Base-by-base conservation (phyloP, 768 basidiomycete genomes). In the Russula compacta region DNA sequence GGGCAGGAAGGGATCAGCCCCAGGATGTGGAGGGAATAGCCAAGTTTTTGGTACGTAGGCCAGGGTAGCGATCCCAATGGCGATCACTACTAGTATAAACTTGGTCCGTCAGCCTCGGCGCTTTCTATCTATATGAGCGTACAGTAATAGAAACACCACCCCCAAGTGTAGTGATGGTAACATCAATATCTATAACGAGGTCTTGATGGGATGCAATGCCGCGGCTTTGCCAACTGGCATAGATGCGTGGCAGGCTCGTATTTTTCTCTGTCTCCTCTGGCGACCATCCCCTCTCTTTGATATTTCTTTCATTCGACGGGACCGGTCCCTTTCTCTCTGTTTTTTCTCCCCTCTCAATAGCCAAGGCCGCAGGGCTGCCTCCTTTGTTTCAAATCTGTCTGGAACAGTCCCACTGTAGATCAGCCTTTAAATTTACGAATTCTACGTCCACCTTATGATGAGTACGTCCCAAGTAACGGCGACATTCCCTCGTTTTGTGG, bases 41-140 rank as follows among this genome's bases (percentile, higher is more conserved):
- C 42, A 80, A 74, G 67, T 83, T 78, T 68, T 78, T 81, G 61
- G 57, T 58, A 24, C 74, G 73, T 50, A 71, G 29, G 29, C 57
- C 56, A 4, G 17, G 56, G n/a, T 50, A 35, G 42, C 4, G 24
- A 29, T 2, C 24, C 24, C 24, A 29, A 29, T 29, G 24, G 24
- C 24, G 3, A 29, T 29, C 24, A 29, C 24, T 29, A 29, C 24
- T 29, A 3, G 24, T 3, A 29, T 29, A 29, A 3, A 29, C 24
- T 29, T 29, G 24, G 24, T 29, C 24, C 24, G 2, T 29, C 24
- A 3, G 24, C 24, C 24, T 29, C 24, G 39, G 39, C 10, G 5
- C 39, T 40, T 40, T 19, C 35, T 52, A 21, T 21, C 17, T 51
- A 51, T 46, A 24, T 46, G 24, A 29, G 24, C 24, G 3, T 29